These are phyloP conservation scores for Cyclotella baltica DNA, from an alignment of 108 stramenopile species.

Conservation along the genomic window DNA sequence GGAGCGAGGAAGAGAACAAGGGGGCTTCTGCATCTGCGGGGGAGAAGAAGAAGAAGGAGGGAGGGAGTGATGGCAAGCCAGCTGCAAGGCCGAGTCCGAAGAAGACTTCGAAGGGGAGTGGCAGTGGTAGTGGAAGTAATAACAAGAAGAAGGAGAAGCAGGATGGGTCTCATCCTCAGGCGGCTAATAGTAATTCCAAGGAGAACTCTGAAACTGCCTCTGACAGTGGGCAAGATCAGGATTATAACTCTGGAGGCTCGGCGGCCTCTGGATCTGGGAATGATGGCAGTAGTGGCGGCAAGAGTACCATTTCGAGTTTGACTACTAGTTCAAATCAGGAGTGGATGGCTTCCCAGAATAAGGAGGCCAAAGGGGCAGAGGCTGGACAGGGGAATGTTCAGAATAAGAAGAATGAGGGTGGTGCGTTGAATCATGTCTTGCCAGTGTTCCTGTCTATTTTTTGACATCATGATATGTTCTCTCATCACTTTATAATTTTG, in stretches of 20 bases:
- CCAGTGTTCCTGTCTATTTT: not conserved
- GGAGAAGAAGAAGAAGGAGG: not conserved
- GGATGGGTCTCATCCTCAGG: not conserved
- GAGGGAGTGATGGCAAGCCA: not conserved
- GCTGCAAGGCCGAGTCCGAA: not conserved
- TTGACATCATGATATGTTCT: not conserved
- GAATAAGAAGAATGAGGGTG: slow-evolving; percentile 7
- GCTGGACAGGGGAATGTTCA: not conserved
- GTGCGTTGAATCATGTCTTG: not conserved
- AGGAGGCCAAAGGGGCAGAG: not conserved
- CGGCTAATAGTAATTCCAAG: slow-evolving; percentile 1
- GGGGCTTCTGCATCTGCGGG: no score
- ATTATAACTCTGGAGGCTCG: slow-evolving; percentile 39
- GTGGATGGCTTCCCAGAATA: slow-evolving; percentile 40
- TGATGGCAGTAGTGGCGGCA: slow-evolving; percentile 53
- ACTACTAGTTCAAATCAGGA: slow-evolving; percentile 58
- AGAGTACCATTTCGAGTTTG: slow-evolving; percentile 52
- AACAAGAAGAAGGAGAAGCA: slow-evolving; percentile 13
- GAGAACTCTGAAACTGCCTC: slow-evolving; percentile 23
- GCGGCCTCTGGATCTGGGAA: slow-evolving; percentile 34
- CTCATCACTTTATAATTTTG: not conserved
- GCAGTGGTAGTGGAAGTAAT: slow-evolving; percentile 1
- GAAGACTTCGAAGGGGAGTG: not conserved
- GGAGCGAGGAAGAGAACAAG: slow-evolving; percentile 12
- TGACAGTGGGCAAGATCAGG: slow-evolving; percentile 40